Base-by-base conservation (phyloP, 2,329 filamentous ascomycete species). In the Venturia aucupariae region DNA sequence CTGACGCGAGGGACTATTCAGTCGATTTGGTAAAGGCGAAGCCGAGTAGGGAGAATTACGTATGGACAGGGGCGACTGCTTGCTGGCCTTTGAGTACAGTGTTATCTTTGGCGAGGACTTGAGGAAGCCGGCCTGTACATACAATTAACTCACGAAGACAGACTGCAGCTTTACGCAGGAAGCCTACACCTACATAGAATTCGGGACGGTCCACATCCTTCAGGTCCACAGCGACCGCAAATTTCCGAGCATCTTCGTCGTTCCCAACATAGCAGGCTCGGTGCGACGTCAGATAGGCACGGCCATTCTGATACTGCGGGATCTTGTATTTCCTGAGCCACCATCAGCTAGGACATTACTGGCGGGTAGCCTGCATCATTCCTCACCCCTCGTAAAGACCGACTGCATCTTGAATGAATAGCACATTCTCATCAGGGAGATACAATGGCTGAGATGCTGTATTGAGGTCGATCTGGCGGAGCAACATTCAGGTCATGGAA, bases 371-470 rank as follows among this genome's bases (percentile, higher is more conserved):
- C 65, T 66, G 63, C 55, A 66, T 61, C 44, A 67, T 55, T 32
- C 79, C 86, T 78, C 82, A 96, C 92, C 94, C 94, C 82, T 97
- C 91, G 79, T 99, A 99, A 67, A 99, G 82, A 70, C 94, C 94
- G 71, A 99, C 92, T 75, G 91, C 92, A 82, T 97, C 92, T 80
- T 97, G 93, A 65, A 99, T 93, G 78, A 96, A 97, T 66, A 99
- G 84, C 64, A 97, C 82, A 70, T 90, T 89, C 83, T 99, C 94
- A 81, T 97, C 94, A 72, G 91, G 89, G 69, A 96, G 84, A 75
- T 97, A 89, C 67, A 88, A 89, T 71, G 94, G 94, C 82, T 94
- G 90, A 74, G 97, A 85, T 74, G 94, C 94, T 79, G 93, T 96
- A 65, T 94, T 99, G 72, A 99, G 85, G 79, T 99, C 93, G 76